These are phyloP conservation scores for Gracilaria caudata DNA, from an alignment of 23 red algal species.

Conservation along the genomic window DNA sequence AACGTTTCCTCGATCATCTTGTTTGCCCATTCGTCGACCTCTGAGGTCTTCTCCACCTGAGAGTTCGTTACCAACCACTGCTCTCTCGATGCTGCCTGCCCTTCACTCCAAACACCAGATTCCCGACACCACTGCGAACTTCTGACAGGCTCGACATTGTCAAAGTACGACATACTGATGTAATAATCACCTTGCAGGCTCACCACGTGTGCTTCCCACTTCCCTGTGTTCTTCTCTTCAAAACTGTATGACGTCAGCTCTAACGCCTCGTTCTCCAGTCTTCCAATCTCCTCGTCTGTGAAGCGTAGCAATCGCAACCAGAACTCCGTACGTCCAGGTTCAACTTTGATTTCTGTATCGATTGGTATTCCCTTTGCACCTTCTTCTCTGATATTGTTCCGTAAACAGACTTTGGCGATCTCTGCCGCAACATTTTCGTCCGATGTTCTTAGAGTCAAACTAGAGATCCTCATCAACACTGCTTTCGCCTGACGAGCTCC, in stretches of 20 bases:
- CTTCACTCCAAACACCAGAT: neutral
- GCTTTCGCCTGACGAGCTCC: neutral
- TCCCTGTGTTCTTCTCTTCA: neutral
- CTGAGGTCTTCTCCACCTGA: conserved; percentile 3
- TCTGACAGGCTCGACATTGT: neutral
- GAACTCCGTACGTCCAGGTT: neutral
- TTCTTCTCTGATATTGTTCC: neutral
- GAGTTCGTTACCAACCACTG: conserved; percentile 30
- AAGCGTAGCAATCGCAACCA: conserved; percentile 7
- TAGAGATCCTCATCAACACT: neutral
- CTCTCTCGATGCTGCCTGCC: neutral
- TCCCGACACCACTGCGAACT: too few relatives aligned
- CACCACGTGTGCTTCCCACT: neutral
- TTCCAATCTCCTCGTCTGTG: conserved; percentile 22
- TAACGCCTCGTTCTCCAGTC: conserved; percentile 4
- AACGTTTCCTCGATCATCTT: conserved; percentile 10
- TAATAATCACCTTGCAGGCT: conserved; percentile 6
- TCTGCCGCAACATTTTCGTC: neutral
- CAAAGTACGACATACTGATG: neutral
- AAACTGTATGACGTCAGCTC: neutral
- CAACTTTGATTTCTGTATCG: neutral
- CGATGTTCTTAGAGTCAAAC: neutral
- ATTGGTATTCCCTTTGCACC: neutral
- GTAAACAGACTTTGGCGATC: neutral
- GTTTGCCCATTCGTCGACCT: conserved; percentile 5